These are phyloP conservation scores for Stipa capillata DNA, from an alignment of 176 grass and related monocot species.

Conservation along the genomic window DNA sequence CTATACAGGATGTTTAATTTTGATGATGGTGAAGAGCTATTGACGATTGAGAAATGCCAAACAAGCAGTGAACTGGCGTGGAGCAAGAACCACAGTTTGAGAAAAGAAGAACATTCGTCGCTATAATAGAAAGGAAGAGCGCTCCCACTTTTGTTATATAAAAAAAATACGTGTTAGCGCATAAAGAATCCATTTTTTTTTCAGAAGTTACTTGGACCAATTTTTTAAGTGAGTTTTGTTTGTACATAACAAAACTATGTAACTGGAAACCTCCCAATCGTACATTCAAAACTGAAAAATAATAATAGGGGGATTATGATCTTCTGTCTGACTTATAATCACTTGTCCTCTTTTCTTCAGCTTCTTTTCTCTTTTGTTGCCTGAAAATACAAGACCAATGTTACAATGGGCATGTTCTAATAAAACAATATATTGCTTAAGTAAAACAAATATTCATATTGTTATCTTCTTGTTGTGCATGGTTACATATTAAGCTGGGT, in stretches of 20 bases:
- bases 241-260: conserved; percentile 14
- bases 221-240: not conserved
- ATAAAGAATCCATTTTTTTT: not conserved
- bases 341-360: conserved; percentile 55
- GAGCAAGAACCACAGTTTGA: not conserved
- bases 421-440: not conserved
- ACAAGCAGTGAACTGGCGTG: not conserved
- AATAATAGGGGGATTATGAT: conserved; percentile 18
- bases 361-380: conserved; percentile 85
- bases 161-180: not conserved
- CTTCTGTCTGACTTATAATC: conserved; percentile 74
- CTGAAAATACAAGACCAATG: conserved; percentile 38
- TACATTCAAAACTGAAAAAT: not conserved
- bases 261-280: not conserved
- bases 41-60: not conserved
- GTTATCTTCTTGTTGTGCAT: not conserved
- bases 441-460: not conserved
- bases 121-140: not conserved
- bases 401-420: not conserved
- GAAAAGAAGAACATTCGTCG: not conserved
- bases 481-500: not conserved
- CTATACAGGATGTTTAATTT: not conserved
- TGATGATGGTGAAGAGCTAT: not conserved
- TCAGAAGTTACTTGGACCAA: not conserved
- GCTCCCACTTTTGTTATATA: not conserved